Conservation (phyloP, 2,329 filamentous ascomycete genomes). For the Plectosphaerella sp. region DNA sequence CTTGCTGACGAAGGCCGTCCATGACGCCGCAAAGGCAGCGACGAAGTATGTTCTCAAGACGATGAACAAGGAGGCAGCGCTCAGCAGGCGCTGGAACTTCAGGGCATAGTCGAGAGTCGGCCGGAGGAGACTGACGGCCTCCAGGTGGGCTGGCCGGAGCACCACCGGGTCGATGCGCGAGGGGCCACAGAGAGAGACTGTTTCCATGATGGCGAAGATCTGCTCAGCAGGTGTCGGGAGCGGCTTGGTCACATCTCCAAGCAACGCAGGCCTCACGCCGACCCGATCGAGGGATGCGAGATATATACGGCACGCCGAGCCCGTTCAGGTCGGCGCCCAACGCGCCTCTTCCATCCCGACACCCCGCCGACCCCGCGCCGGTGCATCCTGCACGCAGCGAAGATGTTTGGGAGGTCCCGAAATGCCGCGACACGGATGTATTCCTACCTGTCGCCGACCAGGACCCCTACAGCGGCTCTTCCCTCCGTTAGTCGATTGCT, state of each 20-base stretch:
- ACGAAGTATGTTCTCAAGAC: slow-evolving; percentile 24
- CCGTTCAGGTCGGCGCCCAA: background rate
- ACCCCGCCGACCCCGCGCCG: background rate
- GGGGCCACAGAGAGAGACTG: background rate
- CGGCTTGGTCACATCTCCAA: no score
- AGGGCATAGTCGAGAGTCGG: slow-evolving; percentile 28
- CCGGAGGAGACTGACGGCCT: slow-evolving; percentile 24
- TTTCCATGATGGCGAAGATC: background rate
- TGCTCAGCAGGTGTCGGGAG: no score
- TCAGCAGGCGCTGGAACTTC: slow-evolving; percentile 28
- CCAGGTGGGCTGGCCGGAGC: slow-evolving; percentile 21
- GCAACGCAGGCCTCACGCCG: no score
- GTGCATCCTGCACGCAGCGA: background rate
- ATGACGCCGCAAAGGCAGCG: slow-evolving; percentile 20
- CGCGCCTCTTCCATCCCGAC: background rate
- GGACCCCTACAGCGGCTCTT: no score
- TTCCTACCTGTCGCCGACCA: no score
- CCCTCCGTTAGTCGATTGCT: no score
- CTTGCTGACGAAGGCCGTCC: slow-evolving; percentile 20
- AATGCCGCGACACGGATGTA: background rate
- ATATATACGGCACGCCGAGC: background rate
- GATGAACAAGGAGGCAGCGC: slow-evolving; percentile 23
- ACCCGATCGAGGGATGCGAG: background rate
- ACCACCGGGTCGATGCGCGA: slow-evolving; percentile 10
- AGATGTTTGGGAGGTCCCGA: background rate